Percentiles rank a stretch among this genome's conserved stretches.
Evolutionary conservation across 768 basidiomycete species (phyloP).

Genomic region (Pleurotus giganteus): DNA sequence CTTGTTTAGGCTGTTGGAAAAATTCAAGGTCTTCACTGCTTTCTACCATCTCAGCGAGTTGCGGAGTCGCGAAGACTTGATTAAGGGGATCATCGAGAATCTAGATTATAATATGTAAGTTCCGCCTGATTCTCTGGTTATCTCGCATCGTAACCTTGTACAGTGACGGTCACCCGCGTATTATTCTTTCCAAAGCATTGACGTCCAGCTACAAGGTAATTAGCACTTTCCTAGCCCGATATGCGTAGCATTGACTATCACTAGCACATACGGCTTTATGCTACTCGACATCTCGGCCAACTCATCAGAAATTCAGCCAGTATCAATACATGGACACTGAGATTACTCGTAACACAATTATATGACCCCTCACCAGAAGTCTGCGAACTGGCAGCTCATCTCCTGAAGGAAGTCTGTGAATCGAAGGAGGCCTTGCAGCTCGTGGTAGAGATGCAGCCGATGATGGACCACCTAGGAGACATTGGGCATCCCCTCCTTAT

Average conservation of each 20-base stretch:
- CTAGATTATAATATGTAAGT: constrained; percentile 87
- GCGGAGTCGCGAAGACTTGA: constrained; percentile 86
- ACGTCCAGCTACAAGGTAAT: constrained; percentile 87
- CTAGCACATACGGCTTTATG: constrained; percentile 84
- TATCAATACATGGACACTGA: constrained; percentile 84
- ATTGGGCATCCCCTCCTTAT: constrained; percentile 86
- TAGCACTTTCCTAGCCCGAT: background rate
- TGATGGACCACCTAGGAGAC: constrained; percentile 92
- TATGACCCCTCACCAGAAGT: constrained; percentile 93
- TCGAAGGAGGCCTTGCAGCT: constrained; percentile 78
- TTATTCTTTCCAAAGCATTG: constrained; percentile 90
- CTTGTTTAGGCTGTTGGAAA: constrained; percentile 79
- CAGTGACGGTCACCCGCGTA: constrained; percentile 93
- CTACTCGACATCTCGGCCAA: constrained; percentile 83
- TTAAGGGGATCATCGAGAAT: constrained; percentile 87
- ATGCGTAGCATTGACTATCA: background rate
- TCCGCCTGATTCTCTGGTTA: background rate
- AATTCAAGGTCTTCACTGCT: constrained; percentile 89
- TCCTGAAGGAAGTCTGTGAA: constrained; percentile 88
- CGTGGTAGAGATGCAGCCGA: constrained; percentile 93
- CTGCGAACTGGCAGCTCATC: constrained; percentile 84
- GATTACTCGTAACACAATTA: constrained; percentile 89
- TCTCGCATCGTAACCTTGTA: constrained; percentile 12
- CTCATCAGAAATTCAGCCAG: constrained; percentile 65
- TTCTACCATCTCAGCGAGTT: constrained; percentile 96